Evolutionary conservation across 306 rosid species (phyloP).

Genomic region (Glycine soja): DNA sequence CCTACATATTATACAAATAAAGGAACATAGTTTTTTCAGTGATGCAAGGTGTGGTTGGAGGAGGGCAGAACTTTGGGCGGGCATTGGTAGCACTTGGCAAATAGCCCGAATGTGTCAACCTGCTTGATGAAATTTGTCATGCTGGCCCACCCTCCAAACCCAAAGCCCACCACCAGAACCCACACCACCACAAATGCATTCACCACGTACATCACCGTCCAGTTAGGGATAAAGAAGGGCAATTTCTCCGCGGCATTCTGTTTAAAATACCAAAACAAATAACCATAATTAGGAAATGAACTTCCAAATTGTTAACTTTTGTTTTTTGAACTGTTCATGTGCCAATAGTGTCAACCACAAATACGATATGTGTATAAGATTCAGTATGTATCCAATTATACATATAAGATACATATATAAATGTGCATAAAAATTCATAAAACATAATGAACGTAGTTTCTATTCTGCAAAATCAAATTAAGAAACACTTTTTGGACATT

Average conservation of each 20-base stretch:
- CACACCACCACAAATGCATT: slow-evolving; percentile 75
- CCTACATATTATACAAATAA: slow-evolving; percentile 25
- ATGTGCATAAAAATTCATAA: no score
- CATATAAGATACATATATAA: no score
- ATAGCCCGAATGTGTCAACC: slow-evolving; percentile 79
- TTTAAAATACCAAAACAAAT: background rate
- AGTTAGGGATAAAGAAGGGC: slow-evolving; percentile 70
- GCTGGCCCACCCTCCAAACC: slow-evolving; percentile 97
- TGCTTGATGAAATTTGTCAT: slow-evolving; percentile 83
- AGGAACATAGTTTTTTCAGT: background rate
- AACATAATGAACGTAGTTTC: no score
- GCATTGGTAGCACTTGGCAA: slow-evolving; percentile 91
- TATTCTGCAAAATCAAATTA: no score
- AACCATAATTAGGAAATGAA: background rate
- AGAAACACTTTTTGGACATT: no score
- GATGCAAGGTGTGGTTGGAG: slow-evolving; percentile 50
- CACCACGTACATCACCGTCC: slow-evolving; percentile 70
- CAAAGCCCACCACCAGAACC: slow-evolving; percentile 83
- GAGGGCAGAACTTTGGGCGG: slow-evolving; percentile 39
- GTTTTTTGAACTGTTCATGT: no score
- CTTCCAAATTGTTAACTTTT: background rate
- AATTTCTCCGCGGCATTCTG: slow-evolving; percentile 85
- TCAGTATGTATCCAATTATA: no score
- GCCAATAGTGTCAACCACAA: no score
- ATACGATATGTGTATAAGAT: no score